phyloP scores from a whole-genome alignment of 2,329 filamentous ascomycete genomes.

The Colletotrichum sidae region DNA sequence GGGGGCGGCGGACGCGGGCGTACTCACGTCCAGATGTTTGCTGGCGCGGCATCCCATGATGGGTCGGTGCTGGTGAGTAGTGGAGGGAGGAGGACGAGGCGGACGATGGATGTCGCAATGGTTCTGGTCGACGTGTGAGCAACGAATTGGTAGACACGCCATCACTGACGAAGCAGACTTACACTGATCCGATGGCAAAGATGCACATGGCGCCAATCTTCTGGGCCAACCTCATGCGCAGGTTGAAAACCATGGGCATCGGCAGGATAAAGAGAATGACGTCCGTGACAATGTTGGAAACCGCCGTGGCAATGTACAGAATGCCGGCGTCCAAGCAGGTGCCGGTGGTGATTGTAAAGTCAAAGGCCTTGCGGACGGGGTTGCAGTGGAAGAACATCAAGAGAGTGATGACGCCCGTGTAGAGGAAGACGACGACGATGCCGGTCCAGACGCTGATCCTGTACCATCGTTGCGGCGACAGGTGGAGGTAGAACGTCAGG shows the following conservation, averaged over 20 bases:
- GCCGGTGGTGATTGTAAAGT: constrained; percentile 44
- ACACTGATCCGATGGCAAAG: constrained; percentile 56
- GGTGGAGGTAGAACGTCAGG: constrained; percentile 51
- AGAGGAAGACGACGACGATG: constrained; percentile 43
- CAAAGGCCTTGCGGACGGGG: constrained; percentile 48
- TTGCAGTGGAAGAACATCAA: constrained; percentile 51
- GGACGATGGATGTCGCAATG: constrained; percentile 26
- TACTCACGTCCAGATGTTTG: constrained; percentile 36
- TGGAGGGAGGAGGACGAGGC: constrained; percentile 17
- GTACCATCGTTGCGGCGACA: constrained; percentile 51
- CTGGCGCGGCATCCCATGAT: constrained; percentile 32
- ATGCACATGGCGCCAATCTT: constrained; percentile 58
- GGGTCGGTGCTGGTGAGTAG: constrained; percentile 25
- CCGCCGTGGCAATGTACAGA: constrained; percentile 61
- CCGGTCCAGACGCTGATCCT: constrained; percentile 45
- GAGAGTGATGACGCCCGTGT: constrained; percentile 47
- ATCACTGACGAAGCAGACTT: constrained; percentile 14
- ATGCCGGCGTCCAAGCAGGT: constrained; percentile 58
- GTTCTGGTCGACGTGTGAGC: constrained; percentile 1
- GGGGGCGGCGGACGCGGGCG: no score
- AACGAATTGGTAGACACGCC: no score
- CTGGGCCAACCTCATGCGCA: constrained; percentile 58
- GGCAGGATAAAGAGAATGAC: constrained; percentile 59
- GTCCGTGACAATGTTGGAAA: constrained; percentile 60
- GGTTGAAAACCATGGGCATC: constrained; percentile 55